Percentiles rank a stretch among this genome's conserved stretches.
phyloP scores from a whole-genome alignment of 2,329 filamentous ascomycete genomes.

The Fusarium anguioides region DNA sequence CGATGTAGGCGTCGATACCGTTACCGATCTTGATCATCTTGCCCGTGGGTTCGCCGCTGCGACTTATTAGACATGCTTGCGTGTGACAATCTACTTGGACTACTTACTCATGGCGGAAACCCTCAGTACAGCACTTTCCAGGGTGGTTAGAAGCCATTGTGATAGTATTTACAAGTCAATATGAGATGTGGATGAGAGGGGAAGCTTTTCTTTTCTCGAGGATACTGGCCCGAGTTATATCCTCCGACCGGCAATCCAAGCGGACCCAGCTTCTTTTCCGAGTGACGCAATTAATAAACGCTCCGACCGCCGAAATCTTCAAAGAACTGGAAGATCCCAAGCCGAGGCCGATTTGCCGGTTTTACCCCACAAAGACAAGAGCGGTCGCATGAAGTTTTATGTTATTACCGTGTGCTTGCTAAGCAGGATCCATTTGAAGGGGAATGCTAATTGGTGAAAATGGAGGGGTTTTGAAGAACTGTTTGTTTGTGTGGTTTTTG shows the following conservation, averaged over 20 bases:
- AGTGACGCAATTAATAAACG: constrained; percentile 41
- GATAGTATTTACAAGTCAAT: neutral
- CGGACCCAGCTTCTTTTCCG: constrained; percentile 5
- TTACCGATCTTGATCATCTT: constrained; percentile 58
- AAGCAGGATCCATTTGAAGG: constrained; percentile 7
- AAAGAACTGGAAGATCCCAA: constrained; percentile 3
- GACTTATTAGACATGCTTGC: constrained; percentile 1
- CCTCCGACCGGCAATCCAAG: constrained; percentile 7
- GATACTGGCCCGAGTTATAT: constrained; percentile 22
- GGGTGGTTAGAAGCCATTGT: constrained; percentile 66
- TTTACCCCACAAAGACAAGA: constrained; percentile 18
- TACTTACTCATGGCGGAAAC: constrained; percentile 65
- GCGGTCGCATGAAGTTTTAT: constrained; percentile 1
- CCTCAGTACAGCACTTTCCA: constrained; percentile 63
- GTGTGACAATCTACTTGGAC: neutral
- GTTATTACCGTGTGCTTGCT: constrained; percentile 9
- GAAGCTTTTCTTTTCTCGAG: neutral
- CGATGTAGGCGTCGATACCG: constrained; percentile 63
- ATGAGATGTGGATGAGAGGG: neutral
- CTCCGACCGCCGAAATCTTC: neutral
- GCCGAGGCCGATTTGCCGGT: constrained; percentile 11
- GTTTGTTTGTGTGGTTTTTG: neutral
- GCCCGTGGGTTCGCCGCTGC: constrained; percentile 61
- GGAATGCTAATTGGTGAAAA: constrained; percentile 6
- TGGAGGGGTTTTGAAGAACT: neutral